Base-by-base conservation (phyloP, 2,329 filamentous ascomycete species). In the Hirsutella minnesotensis region DNA sequence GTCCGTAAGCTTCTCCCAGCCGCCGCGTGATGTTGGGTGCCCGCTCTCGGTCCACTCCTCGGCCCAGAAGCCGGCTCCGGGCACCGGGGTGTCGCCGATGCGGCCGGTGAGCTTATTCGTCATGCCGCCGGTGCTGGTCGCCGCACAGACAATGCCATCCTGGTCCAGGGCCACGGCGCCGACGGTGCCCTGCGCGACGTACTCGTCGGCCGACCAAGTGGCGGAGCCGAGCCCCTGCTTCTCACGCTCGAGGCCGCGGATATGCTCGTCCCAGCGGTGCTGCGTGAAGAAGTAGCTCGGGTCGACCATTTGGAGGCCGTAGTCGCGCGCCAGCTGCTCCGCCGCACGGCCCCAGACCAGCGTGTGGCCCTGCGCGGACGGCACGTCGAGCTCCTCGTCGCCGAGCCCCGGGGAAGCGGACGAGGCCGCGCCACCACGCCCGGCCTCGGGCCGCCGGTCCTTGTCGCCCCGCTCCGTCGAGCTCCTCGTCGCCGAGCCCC, bases 11-110 rank as follows among this genome's bases (percentile, higher is more conserved):
- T 13, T 44, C 18, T 50, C 45, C 51, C 49, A 53, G 9, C 8
- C 33, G 15, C 15, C 16, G 33, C 33, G 33, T 12, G 13, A 12
- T 3, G 33, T 18, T 4, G 8, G 15, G 4, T 18, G n/a, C 16
- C 33, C 7, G 33, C 16, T 15, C 33, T 34, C 33, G 13, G 33
- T 18, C 86, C 86, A 94, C 51, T 88, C 77, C 57, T 94, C 88
- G 0, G 88, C 86, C 86, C 87, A 95, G 60, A 88, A 95, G 0
- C 88, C 88, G 1, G 87, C 83, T 0, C 88, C 88, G 0, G 88
- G 66, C 0, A 82, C 83, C 0, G 88, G 87, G 10, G 88, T 95
- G 57, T 95, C 88, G 1, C 88, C 88, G 48, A 94, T 81, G 18
- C 88, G 70, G 0, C 87, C 88, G 0, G 85, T 84, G 43, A 90